phyloP scores from a whole-genome alignment of 306 rosid species.

The Cotoneaster glaucophyllus region DNA sequence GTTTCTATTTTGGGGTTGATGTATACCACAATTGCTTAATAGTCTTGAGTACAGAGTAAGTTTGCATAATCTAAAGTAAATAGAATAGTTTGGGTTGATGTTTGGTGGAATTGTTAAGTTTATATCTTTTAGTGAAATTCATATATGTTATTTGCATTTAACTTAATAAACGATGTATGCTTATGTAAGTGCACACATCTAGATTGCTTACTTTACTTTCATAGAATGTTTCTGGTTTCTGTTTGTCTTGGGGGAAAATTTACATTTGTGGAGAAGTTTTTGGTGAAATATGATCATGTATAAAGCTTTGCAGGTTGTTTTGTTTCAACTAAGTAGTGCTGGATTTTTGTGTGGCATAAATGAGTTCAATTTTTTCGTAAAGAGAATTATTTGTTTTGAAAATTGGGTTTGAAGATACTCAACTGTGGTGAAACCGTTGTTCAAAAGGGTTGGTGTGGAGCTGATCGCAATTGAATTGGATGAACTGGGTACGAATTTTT shows the following conservation, averaged over 20 bases:
- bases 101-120: too few relatives aligned
- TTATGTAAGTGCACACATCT: too few relatives aligned
- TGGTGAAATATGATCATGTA: background rate
- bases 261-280: background rate
- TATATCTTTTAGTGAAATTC: too few relatives aligned
- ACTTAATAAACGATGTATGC: too few relatives aligned
- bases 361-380: background rate
- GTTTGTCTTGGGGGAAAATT: background rate
- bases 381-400: background rate
- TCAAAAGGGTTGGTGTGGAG: too few relatives aligned
- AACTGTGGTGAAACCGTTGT: too few relatives aligned
- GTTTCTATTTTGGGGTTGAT: constrained; percentile 71
- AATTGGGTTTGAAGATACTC: too few relatives aligned
- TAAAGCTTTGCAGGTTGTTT: background rate
- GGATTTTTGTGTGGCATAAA: background rate
- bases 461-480: too few relatives aligned
- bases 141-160: too few relatives aligned
- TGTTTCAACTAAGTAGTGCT: background rate
- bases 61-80: background rate
- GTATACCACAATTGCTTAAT: constrained; percentile 86
- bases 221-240: background rate
- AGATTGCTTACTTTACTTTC: too few relatives aligned
- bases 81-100: too few relatives aligned
- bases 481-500: too few relatives aligned
- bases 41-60: constrained; percentile 84